phyloP scores from a whole-genome alignment of 2,329 filamentous ascomycete species.

The Penicillium brevicompactum region DNA sequence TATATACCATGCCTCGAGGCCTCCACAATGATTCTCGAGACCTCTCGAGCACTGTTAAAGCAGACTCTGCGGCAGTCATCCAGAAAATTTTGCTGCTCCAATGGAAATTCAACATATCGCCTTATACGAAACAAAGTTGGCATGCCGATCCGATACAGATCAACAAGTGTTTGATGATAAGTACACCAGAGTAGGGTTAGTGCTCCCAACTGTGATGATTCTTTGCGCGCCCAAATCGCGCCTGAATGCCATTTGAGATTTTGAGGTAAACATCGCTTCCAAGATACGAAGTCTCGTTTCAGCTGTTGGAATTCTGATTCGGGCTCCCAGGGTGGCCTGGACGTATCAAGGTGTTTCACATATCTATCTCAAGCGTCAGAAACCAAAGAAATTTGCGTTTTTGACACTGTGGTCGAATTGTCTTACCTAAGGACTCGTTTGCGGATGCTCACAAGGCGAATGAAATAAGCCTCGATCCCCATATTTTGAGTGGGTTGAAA shows the following conservation, averaged over 20 bases:
- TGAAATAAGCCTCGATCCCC: constrained; percentile 21
- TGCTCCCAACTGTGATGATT: constrained; percentile 51
- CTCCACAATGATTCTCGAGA: constrained; percentile 14
- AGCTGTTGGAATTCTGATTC: constrained; percentile 49
- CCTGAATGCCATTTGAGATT: constrained; percentile 49
- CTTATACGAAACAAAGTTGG: constrained; percentile 49
- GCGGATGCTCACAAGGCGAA: constrained; percentile 18
- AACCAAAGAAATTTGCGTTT: neutral
- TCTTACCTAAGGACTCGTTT: constrained; percentile 18
- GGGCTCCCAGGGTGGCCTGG: constrained; percentile 46
- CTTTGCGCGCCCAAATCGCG: constrained; percentile 51
- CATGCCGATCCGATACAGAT: constrained; percentile 52
- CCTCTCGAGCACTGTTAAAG: constrained; percentile 14
- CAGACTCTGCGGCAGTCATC: constrained; percentile 15
- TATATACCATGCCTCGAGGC: constrained; percentile 46
- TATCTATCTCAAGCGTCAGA: constrained; percentile 28
- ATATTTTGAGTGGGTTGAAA: constrained; percentile 13
- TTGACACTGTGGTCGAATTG: neutral
- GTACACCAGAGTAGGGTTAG: constrained; percentile 51
- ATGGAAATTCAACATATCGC: constrained; percentile 23
- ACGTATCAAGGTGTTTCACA: constrained; percentile 46
- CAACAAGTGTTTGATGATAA: constrained; percentile 50
- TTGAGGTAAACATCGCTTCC: constrained; percentile 48
- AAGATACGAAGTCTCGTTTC: constrained; percentile 44
- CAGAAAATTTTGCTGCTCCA: constrained; percentile 14